phyloP scores from a whole-genome alignment of 202 grass and related monocot species.

The Hordeum pubiflorum region DNA sequence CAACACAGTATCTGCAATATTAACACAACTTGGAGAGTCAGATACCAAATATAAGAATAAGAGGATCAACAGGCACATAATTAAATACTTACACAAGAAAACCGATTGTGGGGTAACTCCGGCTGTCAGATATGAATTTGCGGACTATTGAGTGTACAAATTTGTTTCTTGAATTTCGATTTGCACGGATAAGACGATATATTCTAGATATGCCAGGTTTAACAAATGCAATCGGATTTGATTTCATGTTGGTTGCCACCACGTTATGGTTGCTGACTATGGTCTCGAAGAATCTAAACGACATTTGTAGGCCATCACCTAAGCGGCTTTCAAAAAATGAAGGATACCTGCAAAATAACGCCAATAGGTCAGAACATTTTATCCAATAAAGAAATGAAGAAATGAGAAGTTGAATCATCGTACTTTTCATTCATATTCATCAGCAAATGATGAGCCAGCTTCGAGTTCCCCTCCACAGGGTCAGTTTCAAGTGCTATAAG shows the following conservation, averaged over 20 bases:
- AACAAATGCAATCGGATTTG: constrained; percentile 74
- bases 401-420: constrained; percentile 12
- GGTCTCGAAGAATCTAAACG: constrained; percentile 73
- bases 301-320: constrained; percentile 92
- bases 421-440: constrained; percentile 99
- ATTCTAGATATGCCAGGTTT: constrained; percentile 92
- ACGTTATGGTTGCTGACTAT: constrained; percentile 62
- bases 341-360: constrained; percentile 69
- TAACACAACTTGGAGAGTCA: constrained; percentile 14
- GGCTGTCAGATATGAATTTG: constrained; percentile 67
- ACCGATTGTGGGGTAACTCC: constrained; percentile 52
- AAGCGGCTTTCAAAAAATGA: constrained; percentile 95
- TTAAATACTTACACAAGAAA: constrained; percentile 82
- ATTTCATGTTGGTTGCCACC: constrained; percentile 48
- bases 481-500: constrained; percentile 99
- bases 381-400: constrained; percentile 2
- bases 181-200: constrained; percentile 85
- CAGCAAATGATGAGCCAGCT: constrained; percentile 90
- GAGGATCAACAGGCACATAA: constrained; percentile 5
- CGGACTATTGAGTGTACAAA: constrained; percentile 91
- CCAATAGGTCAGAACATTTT: constrained; percentile 13
- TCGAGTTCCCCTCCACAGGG: constrained; percentile 80
- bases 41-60: constrained; percentile 15
- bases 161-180: constrained; percentile 94
- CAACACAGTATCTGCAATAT: constrained; percentile 84